A percentile compares a stretch with the other conserved stretches of the same genome.
These are phyloP conservation scores for Alectoria sarmentosa DNA, from an alignment of 495 filamentous ascomycete genomes.

Conservation along the genomic window DNA sequence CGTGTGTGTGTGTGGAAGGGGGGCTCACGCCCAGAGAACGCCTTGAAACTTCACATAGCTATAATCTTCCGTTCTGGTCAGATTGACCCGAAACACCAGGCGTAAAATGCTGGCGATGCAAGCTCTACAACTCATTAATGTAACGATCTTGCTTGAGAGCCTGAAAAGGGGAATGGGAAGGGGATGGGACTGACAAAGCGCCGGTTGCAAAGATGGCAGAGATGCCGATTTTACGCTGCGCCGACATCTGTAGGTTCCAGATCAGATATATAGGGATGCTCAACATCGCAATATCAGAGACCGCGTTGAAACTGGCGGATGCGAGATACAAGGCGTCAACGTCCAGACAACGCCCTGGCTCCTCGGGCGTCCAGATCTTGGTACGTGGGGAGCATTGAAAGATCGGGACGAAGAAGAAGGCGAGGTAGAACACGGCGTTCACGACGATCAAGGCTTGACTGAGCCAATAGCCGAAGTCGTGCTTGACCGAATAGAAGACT, in stretches of 20 bases:
- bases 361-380: slow-evolving; percentile 20
- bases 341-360: slow-evolving; percentile 21
- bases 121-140: slow-evolving; percentile 8
- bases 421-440: slow-evolving; percentile 17
- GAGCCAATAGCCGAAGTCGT: slow-evolving; percentile 19
- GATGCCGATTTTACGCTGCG: slow-evolving; percentile 16
- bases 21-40: slow-evolving; percentile 17
- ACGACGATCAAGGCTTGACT: slow-evolving; percentile 19
- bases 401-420: slow-evolving; percentile 23
- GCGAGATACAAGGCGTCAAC: slow-evolving; percentile 12
- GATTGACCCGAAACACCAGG: slow-evolving; percentile 3
- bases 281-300: slow-evolving; percentile 21
- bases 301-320: slow-evolving; percentile 17
- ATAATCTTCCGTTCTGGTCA: slow-evolving; percentile 11
- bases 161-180: not conserved
- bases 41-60: slow-evolving; percentile 15
- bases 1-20: not conserved
- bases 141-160: not conserved
- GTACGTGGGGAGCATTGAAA: slow-evolving; percentile 19
- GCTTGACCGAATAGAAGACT: slow-evolving; percentile 22
- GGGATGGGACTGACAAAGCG: slow-evolving; percentile 19
- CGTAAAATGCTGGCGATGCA: slow-evolving; percentile 21
- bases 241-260: slow-evolving; percentile 24
- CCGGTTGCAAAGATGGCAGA: slow-evolving; percentile 17
- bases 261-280: slow-evolving; percentile 20